Evolutionary conservation across 352 stramenopile species (phyloP), one percentile per base, ranked within the genome.

Genomic region (Globisporangium apiculatum): DNA sequence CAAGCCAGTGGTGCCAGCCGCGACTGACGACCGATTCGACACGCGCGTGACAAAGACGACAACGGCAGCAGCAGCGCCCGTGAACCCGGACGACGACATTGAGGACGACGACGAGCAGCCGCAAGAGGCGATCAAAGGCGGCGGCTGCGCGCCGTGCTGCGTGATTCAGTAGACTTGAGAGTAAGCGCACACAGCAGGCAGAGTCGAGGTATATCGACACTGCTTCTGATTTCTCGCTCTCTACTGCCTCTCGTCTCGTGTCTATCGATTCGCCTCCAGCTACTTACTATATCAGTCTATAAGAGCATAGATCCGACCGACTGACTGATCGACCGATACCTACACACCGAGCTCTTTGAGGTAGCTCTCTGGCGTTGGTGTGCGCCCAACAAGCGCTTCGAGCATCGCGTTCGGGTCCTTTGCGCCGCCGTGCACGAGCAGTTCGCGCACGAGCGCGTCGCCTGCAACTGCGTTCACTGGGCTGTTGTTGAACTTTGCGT

Each of bases 341-440:
- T 41, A 76, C 10, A 94, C 71, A 17, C 78, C 82, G 41, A 94
- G 66, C 68, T 94, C 84, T 49, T 78, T 63, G 51, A 94, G 53
- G 62, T 90, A 94, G 55, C 69, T 89, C 42, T 57, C 47, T 1
- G 75, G 71, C 46, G 83, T 87, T 48, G 84, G 79, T 17, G 68
- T 55, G 4, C 66, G 69, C 7, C 84, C 86, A 18, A 97, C 58
- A 53, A 97, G 68, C 31, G 78, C 74, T 7, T 62, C 37, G 3
- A 97, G 63, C 53, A 97, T 91, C 51, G 86, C 73, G 47, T 92
- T 89, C 3, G 89, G 88, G 54, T 96, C 87, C 47, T 86, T 91
- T 15, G 86, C 87, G 9, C 89, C 89, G n/a, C 89, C 89, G 53
- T 95, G 85, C 7, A 79, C 48, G 65, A 97, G 82, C 36, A 97